Percentiles rank a stretch among this genome's conserved stretches.
These are phyloP conservation scores for Acanthamoeba healyi DNA, from an alignment of 208 protist genomes.

Conservation along the genomic window DNA sequence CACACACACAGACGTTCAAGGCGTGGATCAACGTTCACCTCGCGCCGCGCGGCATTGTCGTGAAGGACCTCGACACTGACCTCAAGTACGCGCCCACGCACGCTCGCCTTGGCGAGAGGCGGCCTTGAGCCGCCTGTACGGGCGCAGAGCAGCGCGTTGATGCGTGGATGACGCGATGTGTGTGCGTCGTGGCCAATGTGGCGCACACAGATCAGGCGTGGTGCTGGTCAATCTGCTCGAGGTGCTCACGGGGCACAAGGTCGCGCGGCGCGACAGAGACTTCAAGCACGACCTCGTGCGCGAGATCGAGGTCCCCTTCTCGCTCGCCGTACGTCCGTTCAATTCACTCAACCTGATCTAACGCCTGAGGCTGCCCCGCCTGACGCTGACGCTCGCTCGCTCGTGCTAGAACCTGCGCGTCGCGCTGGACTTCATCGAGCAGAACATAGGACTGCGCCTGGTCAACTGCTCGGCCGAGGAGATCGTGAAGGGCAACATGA, in stretches of 20 bases:
- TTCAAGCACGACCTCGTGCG: conserved; percentile 30
- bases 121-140: background rate
- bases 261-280: background rate
- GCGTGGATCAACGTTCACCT: conserved; percentile 65
- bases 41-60: background rate
- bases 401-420: conserved; percentile 53
- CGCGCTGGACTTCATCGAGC: conserved; percentile 59
- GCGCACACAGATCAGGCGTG: background rate
- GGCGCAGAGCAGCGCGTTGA: too few relatives aligned
- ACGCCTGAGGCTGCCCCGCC: background rate
- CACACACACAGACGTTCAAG: conserved; percentile 8
- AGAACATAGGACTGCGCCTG: conserved; percentile 47
- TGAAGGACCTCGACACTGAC: conserved; percentile 23
- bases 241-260: conserved; percentile 32
- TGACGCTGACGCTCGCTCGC: too few relatives aligned
- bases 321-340: background rate
- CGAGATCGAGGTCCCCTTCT: conserved; percentile 31
- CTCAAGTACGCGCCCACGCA: background rate
- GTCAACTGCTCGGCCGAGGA: conserved; percentile 64
- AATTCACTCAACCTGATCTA: background rate
- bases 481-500: background rate
- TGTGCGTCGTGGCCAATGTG: background rate
- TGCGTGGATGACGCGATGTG: background rate
- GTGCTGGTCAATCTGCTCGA: conserved; percentile 55
- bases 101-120: background rate